A percentile compares a stretch with the other conserved stretches of the same genome.
Evolutionary conservation across 2,329 filamentous ascomycete genomes (phyloP).

Genomic region (Blastomyces emzantsi): DNA sequence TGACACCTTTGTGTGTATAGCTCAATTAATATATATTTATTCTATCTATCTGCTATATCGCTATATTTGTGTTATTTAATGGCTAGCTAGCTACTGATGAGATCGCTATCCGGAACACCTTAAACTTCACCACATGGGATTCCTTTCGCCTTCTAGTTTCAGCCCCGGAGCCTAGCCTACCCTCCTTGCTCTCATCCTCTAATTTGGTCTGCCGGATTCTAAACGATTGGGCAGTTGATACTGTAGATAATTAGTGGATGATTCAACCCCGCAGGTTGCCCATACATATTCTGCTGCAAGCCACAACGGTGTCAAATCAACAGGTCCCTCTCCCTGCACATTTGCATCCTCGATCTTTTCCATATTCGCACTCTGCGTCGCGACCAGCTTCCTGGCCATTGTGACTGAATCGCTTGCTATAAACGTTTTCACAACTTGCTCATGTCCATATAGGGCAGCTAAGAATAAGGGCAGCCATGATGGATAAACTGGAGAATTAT

Average conservation of each 20-base stretch:
- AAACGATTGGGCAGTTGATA: not conserved
- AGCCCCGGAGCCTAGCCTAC: too few relatives aligned
- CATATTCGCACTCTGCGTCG: not conserved
- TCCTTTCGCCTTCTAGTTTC: not conserved
- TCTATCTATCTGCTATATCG: not conserved
- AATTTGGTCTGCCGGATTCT: not conserved
- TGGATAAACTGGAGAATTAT: not conserved
- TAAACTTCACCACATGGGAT: not conserved
- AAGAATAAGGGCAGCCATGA: not conserved
- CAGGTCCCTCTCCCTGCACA: not conserved
- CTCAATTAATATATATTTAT: not conserved
- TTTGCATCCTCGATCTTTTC: not conserved
- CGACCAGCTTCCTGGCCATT: not conserved
- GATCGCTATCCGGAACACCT: not conserved
- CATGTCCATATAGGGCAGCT: not conserved
- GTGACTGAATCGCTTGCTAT: not conserved
- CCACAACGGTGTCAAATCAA: conserved; percentile 2
- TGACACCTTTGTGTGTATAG: not conserved
- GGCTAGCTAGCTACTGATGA: too few relatives aligned
- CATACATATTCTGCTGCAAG: conserved; percentile 1
- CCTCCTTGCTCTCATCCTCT: too few relatives aligned
- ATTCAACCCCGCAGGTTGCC: not conserved
- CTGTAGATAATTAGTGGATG: not conserved
- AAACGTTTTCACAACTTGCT: not conserved
- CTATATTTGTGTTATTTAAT: not conserved